phyloP scores from a whole-genome alignment of 192 early-diverging fungal genomes.

The Coemansia sp. region DNA sequence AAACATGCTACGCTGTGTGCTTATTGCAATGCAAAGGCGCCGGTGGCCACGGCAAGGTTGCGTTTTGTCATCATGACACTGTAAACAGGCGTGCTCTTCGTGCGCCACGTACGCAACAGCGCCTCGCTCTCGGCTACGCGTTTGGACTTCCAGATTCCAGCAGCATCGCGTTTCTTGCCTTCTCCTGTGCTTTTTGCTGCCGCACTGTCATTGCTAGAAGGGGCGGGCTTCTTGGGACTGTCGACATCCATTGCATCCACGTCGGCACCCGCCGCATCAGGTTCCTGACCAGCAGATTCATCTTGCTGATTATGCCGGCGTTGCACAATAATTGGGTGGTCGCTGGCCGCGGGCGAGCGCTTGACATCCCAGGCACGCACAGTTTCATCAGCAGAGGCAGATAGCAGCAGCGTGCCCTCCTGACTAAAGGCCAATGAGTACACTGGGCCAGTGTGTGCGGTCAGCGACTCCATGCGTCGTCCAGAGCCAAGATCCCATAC shows the following conservation, averaged over 20 bases:
- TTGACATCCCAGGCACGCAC: slow-evolving; percentile 90
- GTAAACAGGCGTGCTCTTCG: slow-evolving; percentile 91
- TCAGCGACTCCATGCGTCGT: slow-evolving; percentile 75
- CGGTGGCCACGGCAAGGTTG: slow-evolving; percentile 83
- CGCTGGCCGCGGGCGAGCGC: slow-evolving; percentile 51
- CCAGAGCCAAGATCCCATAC: slow-evolving; percentile 93
- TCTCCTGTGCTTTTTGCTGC: slow-evolving; percentile 3
- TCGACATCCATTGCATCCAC: slow-evolving; percentile 39
- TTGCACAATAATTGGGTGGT: slow-evolving; percentile 37
- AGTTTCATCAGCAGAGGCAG: slow-evolving; percentile 83
- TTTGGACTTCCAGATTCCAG: slow-evolving; percentile 51
- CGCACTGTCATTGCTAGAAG: not conserved
- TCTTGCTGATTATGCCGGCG: slow-evolving; percentile 18
- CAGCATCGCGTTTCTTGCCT: slow-evolving; percentile 52
- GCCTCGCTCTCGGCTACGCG: slow-evolving; percentile 51
- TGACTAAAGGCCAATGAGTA: slow-evolving; percentile 85
- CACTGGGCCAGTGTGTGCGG: slow-evolving; percentile 80
- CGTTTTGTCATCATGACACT: slow-evolving; percentile 78
- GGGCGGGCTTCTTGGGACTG: not conserved
- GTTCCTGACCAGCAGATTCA: slow-evolving; percentile 1
- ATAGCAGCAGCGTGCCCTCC: slow-evolving; percentile 77
- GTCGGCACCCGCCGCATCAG: slow-evolving; percentile 2
- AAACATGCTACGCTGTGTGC: not conserved
- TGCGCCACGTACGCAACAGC: slow-evolving; percentile 74
- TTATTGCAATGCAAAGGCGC: slow-evolving; percentile 60